These are phyloP conservation scores for Phytophthora sp. DNA, from an alignment of 352 stramenopile species.

Conservation along the genomic window DNA sequence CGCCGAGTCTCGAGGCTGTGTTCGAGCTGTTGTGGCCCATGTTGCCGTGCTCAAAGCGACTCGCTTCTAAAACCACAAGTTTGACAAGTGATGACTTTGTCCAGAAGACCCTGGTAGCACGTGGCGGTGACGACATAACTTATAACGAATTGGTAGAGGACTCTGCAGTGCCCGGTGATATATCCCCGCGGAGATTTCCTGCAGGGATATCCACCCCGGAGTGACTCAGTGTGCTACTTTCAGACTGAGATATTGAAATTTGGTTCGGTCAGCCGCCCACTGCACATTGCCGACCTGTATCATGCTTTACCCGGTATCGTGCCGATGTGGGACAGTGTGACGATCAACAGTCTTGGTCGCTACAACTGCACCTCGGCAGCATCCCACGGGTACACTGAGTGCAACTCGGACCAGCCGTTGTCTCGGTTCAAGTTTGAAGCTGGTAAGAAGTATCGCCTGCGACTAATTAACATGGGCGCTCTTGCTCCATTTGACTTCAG, in stretches of 20 bases:
- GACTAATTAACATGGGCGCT: conserved; percentile 39
- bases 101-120: not conserved
- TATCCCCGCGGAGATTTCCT: conserved; percentile 15
- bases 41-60: not conserved
- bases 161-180: not conserved
- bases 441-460: conserved; percentile 32
- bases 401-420: conserved; percentile 23
- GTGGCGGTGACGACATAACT: not conserved
- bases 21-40: not conserved
- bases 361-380: conserved; percentile 39
- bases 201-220: conserved; percentile 27
- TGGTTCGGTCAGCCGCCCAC: conserved; percentile 5
- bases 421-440: conserved; percentile 30
- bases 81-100: too few relatives aligned
- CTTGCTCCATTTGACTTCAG: conserved; percentile 38
- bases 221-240: too few relatives aligned
- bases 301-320: conserved; percentile 19
- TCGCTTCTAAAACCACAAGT: too few relatives aligned
- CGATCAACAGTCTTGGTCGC: conserved; percentile 37
- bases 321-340: conserved; percentile 34
- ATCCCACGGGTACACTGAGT: conserved; percentile 12
- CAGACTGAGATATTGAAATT: too few relatives aligned
- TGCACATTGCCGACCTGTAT: conserved; percentile 42
- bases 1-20: not conserved
- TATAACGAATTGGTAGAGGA: not conserved